Evolutionary conservation across 2,329 filamentous ascomycete genomes (phyloP).

Genomic region (Calonectria hawksworthii): DNA sequence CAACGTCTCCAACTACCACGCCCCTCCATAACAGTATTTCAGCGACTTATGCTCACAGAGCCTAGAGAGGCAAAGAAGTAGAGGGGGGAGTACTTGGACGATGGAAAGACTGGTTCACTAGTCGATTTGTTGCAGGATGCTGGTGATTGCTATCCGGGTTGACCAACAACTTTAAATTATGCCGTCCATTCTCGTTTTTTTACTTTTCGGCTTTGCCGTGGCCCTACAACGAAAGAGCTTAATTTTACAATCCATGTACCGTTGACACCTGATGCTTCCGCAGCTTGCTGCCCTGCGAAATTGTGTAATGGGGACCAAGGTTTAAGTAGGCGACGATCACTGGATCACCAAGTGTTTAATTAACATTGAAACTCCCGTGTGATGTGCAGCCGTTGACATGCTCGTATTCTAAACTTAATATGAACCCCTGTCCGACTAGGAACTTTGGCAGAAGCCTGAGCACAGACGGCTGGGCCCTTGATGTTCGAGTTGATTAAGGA

Average conservation of each 20-base stretch:
- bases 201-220: not conserved
- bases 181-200: no score
- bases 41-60: no score
- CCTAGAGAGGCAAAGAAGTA: no score
- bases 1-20: no score
- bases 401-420: conserved; percentile 3
- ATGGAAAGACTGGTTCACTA: no score
- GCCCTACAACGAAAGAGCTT: not conserved
- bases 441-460: not conserved
- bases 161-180: no score
- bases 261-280: no score
- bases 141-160: no score
- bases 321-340: not conserved
- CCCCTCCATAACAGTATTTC: no score
- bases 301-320: not conserved
- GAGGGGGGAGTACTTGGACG: no score
- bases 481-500: not conserved
- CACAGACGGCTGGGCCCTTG: not conserved
- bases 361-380: not conserved
- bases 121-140: no score
- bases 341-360: not conserved
- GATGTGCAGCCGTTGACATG: conserved; percentile 5
- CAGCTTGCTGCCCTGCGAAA: no score
- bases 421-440: not conserved
- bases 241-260: not conserved